Conservation (phyloP, 2,329 filamentous ascomycete genomes). For the Cladosporium sp. region DNA sequence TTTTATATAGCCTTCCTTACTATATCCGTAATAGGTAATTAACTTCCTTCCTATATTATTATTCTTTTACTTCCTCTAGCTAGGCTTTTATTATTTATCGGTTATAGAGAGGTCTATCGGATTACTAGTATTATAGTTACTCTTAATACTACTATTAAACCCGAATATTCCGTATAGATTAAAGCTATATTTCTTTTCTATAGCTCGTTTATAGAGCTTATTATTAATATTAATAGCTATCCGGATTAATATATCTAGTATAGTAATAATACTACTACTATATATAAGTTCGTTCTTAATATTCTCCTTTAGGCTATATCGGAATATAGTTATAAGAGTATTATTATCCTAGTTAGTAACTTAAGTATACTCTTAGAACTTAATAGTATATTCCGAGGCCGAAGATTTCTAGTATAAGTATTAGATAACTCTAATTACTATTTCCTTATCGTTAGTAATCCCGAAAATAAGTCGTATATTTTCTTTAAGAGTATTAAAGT, state of each 20-base stretch:
- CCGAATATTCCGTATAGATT: neutral
- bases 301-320: neutral
- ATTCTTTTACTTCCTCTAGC: neutral
- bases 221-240: neutral
- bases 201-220: neutral
- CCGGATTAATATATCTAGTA: neutral
- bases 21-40: neutral
- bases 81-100: neutral
- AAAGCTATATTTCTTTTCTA: neutral
- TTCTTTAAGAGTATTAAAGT: neutral
- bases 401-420: neutral
- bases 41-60: neutral
- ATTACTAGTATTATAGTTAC: neutral
- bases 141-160: neutral
- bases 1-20: neutral
- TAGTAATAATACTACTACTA: neutral
- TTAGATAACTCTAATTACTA: neutral
- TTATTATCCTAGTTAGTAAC: neutral
- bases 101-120: neutral
- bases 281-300: conserved; percentile 8
- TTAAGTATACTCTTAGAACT: neutral
- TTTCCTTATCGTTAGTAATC: neutral
- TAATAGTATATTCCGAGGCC: neutral
- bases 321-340: conserved; percentile 3
- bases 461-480: neutral